Base-by-base conservation (phyloP, 345 rosid species). In the Acer yangbiense region DNA sequence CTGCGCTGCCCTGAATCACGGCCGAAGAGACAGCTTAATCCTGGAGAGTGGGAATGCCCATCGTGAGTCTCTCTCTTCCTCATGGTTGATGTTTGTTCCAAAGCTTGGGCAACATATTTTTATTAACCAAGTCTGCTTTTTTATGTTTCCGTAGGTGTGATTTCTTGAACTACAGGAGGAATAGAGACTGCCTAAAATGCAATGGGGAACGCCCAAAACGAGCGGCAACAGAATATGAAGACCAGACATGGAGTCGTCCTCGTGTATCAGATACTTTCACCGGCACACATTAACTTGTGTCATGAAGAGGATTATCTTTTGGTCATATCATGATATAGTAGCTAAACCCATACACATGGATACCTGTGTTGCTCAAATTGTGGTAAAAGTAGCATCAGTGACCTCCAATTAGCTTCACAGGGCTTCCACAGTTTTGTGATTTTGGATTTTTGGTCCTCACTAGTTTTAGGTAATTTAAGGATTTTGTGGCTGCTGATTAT, bases 11-110 rank as follows among this genome's bases (percentile, higher is more conserved):
- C 50, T 43, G 89, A 57, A 71, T 72, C 76, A 74, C 92, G 97
- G 29, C 94, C 97, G 6, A 83, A 84, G 82, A 88, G 87, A 72
- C 80, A 85, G 75, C 85, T 93, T 21, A 80, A 85, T 63, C 91
- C 88, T 74, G 99, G 99, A 84, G 98, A 93, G 69, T 92, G 99
- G 98, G 94, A 91, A 81, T 95, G 99, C 82, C 92, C 93, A n/a
- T 85, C 91, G 98, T 94, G 68, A 76, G 97, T 82, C 62, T 75
- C 81, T 83, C 76, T 78, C 54, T 27, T 21, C 52, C 61, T 77
- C 68, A 72, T 32, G 23, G 20, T 72, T 58, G 17, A 52, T 23
- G 43, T 32, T 25, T 63, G 29, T 44, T 58, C 23, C 73, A 20
- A 23, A 55, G 44, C 17, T 58, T 58, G 2, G 7, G 8, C 17